Conservation (phyloP, 306 rosid species). For the Citrullus mucosospermus region DNA sequence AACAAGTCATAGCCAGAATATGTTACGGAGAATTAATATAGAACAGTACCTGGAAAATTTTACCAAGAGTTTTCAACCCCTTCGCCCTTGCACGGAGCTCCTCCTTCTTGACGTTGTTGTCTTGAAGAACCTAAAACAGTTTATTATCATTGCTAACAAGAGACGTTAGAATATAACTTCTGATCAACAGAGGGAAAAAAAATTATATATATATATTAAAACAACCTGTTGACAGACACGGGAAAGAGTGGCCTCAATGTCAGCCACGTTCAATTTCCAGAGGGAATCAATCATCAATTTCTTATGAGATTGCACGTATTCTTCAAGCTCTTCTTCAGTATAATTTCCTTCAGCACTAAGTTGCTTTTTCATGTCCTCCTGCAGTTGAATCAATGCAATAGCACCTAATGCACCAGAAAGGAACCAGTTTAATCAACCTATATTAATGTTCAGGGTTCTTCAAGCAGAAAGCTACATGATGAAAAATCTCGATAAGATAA, state of each 20-base stretch:
- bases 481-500: not conserved
- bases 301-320: constrained; percentile 74
- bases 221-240: constrained; percentile 93
- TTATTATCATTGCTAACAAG: constrained; percentile 15
- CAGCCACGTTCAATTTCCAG: constrained; percentile 98
- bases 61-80: constrained; percentile 93
- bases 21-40: not conserved
- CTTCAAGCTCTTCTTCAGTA: constrained; percentile 89
- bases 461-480: not conserved
- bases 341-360: constrained; percentile 81
- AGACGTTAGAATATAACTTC: not conserved
- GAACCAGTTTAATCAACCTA: constrained; percentile 17
- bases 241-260: constrained; percentile 94
- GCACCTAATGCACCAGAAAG: constrained; percentile 54
- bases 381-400: constrained; percentile 89
- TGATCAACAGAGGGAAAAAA: not conserved
- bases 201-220: not conserved
- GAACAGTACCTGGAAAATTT: constrained; percentile 79
- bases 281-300: constrained; percentile 87
- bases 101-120: constrained; percentile 67
- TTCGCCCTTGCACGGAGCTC: constrained; percentile 92
- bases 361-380: constrained; percentile 96
- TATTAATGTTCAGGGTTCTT: not conserved
- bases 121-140: constrained; percentile 78
- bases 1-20: constrained; percentile 8